Base-by-base conservation (phyloP, 805 yeast genomes). In the Yarrowia sp. region DNA sequence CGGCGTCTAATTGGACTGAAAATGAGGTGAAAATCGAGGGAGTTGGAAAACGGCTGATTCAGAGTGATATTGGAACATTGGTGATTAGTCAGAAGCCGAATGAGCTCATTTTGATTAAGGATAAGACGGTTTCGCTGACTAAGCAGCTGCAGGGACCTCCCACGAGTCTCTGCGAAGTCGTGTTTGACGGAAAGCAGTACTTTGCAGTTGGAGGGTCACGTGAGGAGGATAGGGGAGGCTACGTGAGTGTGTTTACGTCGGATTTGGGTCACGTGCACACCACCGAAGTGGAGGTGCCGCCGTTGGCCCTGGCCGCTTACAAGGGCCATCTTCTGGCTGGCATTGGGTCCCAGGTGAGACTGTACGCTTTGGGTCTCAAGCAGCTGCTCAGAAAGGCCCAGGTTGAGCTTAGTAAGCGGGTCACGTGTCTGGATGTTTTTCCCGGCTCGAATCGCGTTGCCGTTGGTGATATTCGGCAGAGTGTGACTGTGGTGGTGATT, bases 321-420 rank as follows among this genome's bases (percentile, higher is more conserved):
- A 83, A 84, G 60, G 90, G 87, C 0, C 82, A 81, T 69, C 74
- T 92, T 1, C 75, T 92, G 1, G 88, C 84, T 1, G 93, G 91
- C 0, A 71, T 85, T 60, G 83, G 82, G 0, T 80, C 82, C 52
- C 76, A 77, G 60, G 72, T 94, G 58, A 78, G 90, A 42, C 71
- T 90, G 9, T 92, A 84, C 74, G 93, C 87, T 34, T 70, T 92
- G 36, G 99, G 99, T 1, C 81, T 82, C 72, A 90, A 88, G 71
- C 98, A 93, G 74, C 79, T 94, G 44, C 79, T 95, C 68, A 83
- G 88, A 68, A 91, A 90, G 74, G 80, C 89, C 0, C 83, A 87
- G 8, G 74, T 84, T 1, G 75, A 73, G 4, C 71, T 89, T 9
- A 61, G 46, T 17, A 42, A 67, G 38, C 81, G 81, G 55, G 86